A percentile compares a stretch with the other conserved stretches of the same genome.
These are phyloP conservation scores for Paspalum notatum DNA, from an alignment of 176 grass and related monocot species.

Conservation along the genomic window DNA sequence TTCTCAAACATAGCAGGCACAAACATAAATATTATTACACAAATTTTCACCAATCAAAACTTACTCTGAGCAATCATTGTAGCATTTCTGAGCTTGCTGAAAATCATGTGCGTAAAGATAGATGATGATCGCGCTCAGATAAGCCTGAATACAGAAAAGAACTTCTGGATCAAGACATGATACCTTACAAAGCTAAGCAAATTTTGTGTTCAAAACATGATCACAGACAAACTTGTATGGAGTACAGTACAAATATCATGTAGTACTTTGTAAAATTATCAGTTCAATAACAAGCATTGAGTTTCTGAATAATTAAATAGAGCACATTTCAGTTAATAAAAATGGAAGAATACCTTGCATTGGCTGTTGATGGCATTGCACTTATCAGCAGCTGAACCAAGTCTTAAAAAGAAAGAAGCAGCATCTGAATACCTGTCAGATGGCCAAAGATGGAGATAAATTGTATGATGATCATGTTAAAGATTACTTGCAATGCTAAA, in stretches of 20 bases:
- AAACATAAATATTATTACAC: constrained; percentile 23
- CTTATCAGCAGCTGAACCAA: constrained; percentile 91
- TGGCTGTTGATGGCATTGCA: constrained; percentile 95
- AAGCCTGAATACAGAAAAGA: constrained; percentile 65
- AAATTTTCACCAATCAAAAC: constrained; percentile 22
- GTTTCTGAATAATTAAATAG: constrained; percentile 10
- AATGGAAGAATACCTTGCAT: constrained; percentile 75
- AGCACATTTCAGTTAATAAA: neutral
- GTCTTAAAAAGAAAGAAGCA: constrained; percentile 78
- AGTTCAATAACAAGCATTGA: neutral
- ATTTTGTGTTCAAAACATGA: neutral
- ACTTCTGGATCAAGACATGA: neutral
- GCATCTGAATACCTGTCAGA: constrained; percentile 79
- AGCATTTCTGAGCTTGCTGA: constrained; percentile 97
- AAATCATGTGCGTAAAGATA: constrained; percentile 98
- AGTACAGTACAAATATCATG: neutral
- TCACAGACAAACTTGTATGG: neutral
- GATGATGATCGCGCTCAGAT: constrained; percentile 89
- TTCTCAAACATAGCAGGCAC: constrained; percentile 3
- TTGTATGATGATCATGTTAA: constrained; percentile 4
- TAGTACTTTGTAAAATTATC: neutral
- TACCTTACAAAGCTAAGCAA: neutral
- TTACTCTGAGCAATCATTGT: constrained; percentile 98
- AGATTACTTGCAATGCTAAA: neutral
- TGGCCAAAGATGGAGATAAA: constrained; percentile 14